phyloP scores from a whole-genome alignment of 176 grass and related monocot species.

The Musa beccarii region DNA sequence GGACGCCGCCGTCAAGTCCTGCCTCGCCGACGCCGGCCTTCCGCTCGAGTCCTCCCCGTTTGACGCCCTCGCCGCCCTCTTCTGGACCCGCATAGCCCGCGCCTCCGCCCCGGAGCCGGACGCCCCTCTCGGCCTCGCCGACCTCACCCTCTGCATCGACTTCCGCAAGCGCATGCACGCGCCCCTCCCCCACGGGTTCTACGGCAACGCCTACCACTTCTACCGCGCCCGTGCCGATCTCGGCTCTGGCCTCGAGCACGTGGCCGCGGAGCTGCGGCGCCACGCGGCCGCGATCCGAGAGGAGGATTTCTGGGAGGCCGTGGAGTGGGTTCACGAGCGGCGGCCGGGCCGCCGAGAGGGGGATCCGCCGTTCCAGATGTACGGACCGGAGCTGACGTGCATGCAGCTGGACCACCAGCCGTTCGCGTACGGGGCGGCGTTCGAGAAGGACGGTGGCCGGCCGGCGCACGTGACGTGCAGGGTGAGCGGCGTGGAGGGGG shows the following conservation, averaged over 20 bases:
- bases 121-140: not conserved
- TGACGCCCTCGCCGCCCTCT: conserved; percentile 51
- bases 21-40: conserved; percentile 31
- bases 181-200: conserved; percentile 60
- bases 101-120: not conserved
- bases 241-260: conserved; percentile 25
- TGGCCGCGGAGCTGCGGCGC: conserved; percentile 9
- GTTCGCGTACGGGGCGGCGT: conserved; percentile 42
- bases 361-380: conserved; percentile 50
- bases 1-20: conserved; percentile 24
- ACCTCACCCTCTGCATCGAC: conserved; percentile 58
- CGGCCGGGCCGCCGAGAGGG: conserved; percentile 7
- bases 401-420: conserved; percentile 49
- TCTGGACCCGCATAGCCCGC: conserved; percentile 46
- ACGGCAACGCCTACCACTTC: conserved; percentile 59
- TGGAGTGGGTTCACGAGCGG: conserved; percentile 54
- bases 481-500: conserved; percentile 33
- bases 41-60: conserved; percentile 38
- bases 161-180: conserved; percentile 67
- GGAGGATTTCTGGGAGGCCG: conserved; percentile 51
- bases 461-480: conserved; percentile 44
- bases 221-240: conserved; percentile 44
- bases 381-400: conserved; percentile 86
- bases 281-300: conserved; percentile 20
- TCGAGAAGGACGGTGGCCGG: conserved; percentile 19